Evolutionary conservation across 1,284 basidiomycete genomes (phyloP).

Genomic region (Sporisorium sorghi): DNA sequence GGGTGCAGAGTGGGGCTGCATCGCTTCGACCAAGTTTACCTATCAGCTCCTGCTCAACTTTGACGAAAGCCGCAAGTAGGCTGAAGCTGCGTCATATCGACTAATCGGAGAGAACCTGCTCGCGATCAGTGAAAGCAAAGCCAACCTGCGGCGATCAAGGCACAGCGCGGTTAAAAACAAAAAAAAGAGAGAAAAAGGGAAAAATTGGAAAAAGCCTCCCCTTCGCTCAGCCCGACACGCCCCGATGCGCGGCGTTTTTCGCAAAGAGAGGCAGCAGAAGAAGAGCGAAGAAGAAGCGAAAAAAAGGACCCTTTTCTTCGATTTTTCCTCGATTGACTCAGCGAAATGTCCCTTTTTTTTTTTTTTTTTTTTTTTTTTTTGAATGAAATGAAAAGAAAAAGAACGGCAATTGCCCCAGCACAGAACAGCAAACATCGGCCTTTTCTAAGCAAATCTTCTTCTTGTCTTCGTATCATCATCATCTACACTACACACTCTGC

Average conservation of each 20-base stretch:
- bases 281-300: conserved; percentile 10
- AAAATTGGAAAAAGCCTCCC: conserved; percentile 12
- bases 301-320: conserved; percentile 5
- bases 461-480: too few species aligned
- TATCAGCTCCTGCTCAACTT: too few species aligned
- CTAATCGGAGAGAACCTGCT: too few species aligned
- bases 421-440: too few species aligned
- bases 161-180: background rate
- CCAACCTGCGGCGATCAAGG: conserved; percentile 1
- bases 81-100: too few species aligned
- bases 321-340: background rate
- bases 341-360: background rate
- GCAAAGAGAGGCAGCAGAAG: background rate
- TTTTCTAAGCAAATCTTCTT: too few species aligned
- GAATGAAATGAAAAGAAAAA: too few species aligned
- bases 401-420: too few species aligned
- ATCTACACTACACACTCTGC: background rate
- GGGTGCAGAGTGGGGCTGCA: too few species aligned
- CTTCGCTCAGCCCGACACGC: conserved; percentile 18
- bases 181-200: background rate
- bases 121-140: background rate
- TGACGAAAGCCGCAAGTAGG: too few species aligned
- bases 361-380: too few species aligned
- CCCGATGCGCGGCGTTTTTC: conserved; percentile 7
- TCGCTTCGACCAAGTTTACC: too few species aligned